phyloP scores from a whole-genome alignment of 2,329 filamentous ascomycete genomes.

The Diaporthe citrichinensis region DNA sequence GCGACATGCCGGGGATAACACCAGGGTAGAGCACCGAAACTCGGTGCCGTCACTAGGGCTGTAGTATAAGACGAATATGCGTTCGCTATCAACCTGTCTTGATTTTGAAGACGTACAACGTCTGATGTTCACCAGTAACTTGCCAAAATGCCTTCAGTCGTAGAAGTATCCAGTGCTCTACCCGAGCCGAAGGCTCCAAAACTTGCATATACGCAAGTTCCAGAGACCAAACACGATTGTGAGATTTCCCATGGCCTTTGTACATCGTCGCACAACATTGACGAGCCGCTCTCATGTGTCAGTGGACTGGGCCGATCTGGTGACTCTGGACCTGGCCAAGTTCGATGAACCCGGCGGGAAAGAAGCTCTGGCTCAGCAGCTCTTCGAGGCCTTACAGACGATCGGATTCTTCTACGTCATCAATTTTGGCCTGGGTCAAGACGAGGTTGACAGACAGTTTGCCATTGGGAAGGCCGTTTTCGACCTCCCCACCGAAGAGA shows the following conservation, averaged over 20 bases:
- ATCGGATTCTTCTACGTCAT: slow-evolving; percentile 74
- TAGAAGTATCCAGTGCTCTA: slow-evolving; percentile 53
- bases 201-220: slow-evolving; percentile 50
- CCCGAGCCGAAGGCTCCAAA: slow-evolving; percentile 43
- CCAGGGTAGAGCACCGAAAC: too few relatives aligned
- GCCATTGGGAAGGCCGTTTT: slow-evolving; percentile 73
- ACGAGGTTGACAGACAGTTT: slow-evolving; percentile 72
- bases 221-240: slow-evolving; percentile 54
- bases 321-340: slow-evolving; percentile 68
- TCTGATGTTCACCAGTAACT: not conserved
- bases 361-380: slow-evolving; percentile 65
- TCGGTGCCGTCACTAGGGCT: too few relatives aligned
- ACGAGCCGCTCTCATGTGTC: not conserved
- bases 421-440: slow-evolving; percentile 73
- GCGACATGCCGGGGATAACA: too few relatives aligned
- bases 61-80: not conserved
- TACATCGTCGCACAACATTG: not conserved
- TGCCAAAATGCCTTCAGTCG: slow-evolving; percentile 42
- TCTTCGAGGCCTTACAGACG: slow-evolving; percentile 67
- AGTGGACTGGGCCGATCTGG: slow-evolving; percentile 68
- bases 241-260: slow-evolving; percentile 42
- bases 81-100: not conserved
- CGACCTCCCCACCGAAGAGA: slow-evolving; percentile 68
- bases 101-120: not conserved
- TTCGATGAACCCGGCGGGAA: slow-evolving; percentile 69